Percentiles rank a stretch among this genome's conserved stretches.
Conservation (phyloP, 805 yeast genomes). For the Candida namnaoensis region DNA sequence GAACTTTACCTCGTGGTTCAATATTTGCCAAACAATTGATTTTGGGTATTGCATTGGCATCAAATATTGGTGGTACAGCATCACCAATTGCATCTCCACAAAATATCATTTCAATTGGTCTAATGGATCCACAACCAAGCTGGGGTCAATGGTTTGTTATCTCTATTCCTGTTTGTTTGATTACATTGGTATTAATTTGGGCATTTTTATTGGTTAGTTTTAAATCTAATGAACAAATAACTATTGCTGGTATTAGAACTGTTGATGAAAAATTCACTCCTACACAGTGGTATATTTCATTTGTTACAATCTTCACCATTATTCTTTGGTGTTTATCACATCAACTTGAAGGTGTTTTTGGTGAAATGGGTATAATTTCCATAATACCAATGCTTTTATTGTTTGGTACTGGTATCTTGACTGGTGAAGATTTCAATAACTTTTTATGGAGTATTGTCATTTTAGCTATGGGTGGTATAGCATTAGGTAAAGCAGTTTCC, state of each 20-base stretch:
- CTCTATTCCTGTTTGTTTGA: constrained; percentile 68
- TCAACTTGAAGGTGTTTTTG: constrained; percentile 61
- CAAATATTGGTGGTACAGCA: constrained; percentile 92
- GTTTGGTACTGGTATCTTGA: constrained; percentile 82
- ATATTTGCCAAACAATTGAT: constrained; percentile 79
- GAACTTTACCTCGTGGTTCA: constrained; percentile 70
- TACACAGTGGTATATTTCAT: constrained; percentile 67
- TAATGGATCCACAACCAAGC: constrained; percentile 75
- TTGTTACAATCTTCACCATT: constrained; percentile 65
- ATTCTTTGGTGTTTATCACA: constrained; percentile 86
- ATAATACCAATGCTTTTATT: constrained; percentile 83
- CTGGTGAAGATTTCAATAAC: constrained; percentile 88
- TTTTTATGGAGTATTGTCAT: constrained; percentile 95
- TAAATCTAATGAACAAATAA: constrained; percentile 39
- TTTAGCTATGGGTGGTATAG: constrained; percentile 96
- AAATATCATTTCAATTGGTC: constrained; percentile 81
- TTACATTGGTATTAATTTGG: constrained; percentile 67
- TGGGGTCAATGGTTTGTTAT: constrained; percentile 95
- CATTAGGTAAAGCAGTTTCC: constrained; percentile 90
- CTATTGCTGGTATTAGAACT: constrained; percentile 36
- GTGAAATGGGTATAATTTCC: constrained; percentile 97
- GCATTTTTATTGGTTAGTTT: constrained; percentile 58
- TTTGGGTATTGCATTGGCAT: constrained; percentile 85
- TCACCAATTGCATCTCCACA: constrained; percentile 97
- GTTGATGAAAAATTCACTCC: constrained; percentile 61